Conservation (phyloP, 495 filamentous ascomycete species). For the Aspergillus homomorphus region DNA sequence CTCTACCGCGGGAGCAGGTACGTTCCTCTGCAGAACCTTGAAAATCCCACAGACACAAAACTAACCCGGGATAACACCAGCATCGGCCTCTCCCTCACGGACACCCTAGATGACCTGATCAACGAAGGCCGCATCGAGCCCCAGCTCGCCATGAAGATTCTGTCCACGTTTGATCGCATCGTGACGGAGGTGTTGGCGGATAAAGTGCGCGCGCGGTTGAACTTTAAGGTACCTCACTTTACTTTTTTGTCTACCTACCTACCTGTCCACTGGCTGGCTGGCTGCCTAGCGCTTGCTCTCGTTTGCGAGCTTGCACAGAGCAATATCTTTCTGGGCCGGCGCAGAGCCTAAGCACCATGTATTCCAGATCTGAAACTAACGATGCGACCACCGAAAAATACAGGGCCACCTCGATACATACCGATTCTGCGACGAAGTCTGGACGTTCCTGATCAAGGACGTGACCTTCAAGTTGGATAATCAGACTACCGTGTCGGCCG, state of each 20-base stretch:
- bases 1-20: constrained; percentile 97
- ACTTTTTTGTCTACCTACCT: too few species aligned
- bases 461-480: constrained; percentile 96
- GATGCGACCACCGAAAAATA: constrained; percentile 12
- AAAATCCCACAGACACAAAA: not conserved
- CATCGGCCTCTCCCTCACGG: constrained; percentile 85
- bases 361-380: not conserved
- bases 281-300: too few species aligned
- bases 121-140: constrained; percentile 90
- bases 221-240: constrained; percentile 75
- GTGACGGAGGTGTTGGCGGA: constrained; percentile 86
- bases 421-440: constrained; percentile 99
- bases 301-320: too few species aligned
- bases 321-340: too few species aligned
- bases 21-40: not conserved
- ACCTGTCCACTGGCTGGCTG: too few species aligned
- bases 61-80: constrained; percentile 43
- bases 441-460: constrained; percentile 99
- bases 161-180: constrained; percentile 85
- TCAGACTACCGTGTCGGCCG: constrained; percentile 58
- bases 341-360: too few species aligned
- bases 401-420: constrained; percentile 98
- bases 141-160: constrained; percentile 96
- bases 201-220: constrained; percentile 84
- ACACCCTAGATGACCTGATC: constrained; percentile 95